Evolutionary conservation across 2,329 filamentous ascomycete genomes (phyloP), one percentile per base, ranked within the genome.

Genomic region (Macrophomina pseudophaseolina): DNA sequence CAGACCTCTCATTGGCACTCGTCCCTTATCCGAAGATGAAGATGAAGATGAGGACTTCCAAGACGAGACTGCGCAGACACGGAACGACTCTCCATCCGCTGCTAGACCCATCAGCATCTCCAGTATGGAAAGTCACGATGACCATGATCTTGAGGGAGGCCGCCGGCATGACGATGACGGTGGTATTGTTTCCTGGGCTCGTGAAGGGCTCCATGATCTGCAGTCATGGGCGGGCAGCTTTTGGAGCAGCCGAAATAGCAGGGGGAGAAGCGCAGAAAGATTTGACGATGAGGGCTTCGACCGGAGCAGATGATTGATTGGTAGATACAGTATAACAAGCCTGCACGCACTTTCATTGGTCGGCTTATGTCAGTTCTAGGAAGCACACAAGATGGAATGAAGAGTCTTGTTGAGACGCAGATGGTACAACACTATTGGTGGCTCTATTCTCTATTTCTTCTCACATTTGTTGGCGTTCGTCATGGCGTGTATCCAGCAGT

Each of bases 191-290:
- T 53, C 63, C 6, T 65, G 63, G 63, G 63, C 63, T 6, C 51
- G 63, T 2, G 51, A 65, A 9, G 63, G 63, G 16, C 44, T 54
- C 23, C 48, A 54, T n/a, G 62, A 64, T 18, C n/a, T 64, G 12
- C 51, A 56, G 40, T 56, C 51, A 12, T 65, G 63, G 63, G 51
- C 63, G 23, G 63, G 63, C n/a, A 48, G 63, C n/a, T 65, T 65
- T 7, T 56, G 38, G 63, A 56, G 51, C 18, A 52, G 30, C 14
- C 40, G 63, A 1, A 56, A 12, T 23, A 49, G 28, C 7, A 33
- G 58, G 12, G 58, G 32, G n/a, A 49, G 44, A 30, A 62, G n/a
- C 18, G 44, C 42, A 16, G 58, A 62, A 18, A 49, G 58, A 30
- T 49, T 62, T n/a, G 42, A 30, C 6, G 58, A 40, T 18, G 58